Evolutionary conservation across 2,329 filamentous ascomycete species (phyloP).

Genomic region (Daldinia sp.): DNA sequence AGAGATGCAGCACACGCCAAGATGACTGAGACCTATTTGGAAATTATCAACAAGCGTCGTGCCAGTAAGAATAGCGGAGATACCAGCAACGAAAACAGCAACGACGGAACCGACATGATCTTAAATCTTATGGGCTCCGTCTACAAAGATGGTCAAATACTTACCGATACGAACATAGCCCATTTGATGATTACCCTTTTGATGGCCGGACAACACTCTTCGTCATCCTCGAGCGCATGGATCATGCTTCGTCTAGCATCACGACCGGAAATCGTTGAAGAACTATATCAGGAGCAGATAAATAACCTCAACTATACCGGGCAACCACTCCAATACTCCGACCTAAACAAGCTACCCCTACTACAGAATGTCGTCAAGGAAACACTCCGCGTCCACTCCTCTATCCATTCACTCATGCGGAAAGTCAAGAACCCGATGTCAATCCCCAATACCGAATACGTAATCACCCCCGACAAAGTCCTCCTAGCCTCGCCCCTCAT

Average conservation of each 20-base stretch:
- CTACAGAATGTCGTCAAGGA: constrained; percentile 66
- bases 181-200: constrained; percentile 89
- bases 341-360: constrained; percentile 3
- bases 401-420: constrained; percentile 80
- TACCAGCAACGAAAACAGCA: constrained; percentile 61
- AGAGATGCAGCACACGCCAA: constrained; percentile 77
- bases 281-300: constrained; percentile 76
- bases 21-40: constrained; percentile 56
- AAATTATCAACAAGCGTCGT: constrained; percentile 1
- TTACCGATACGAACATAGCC: constrained; percentile 81
- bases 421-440: constrained; percentile 76
- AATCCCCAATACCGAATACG: constrained; percentile 67
- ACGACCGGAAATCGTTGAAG: constrained; percentile 75
- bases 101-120: constrained; percentile 80
- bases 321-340: constrained; percentile 4
- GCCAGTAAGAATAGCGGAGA: constrained; percentile 60
- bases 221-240: constrained; percentile 81
- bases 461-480: constrained; percentile 65
- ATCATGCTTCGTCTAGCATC: constrained; percentile 80
- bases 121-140: constrained; percentile 80
- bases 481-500: constrained; percentile 58
- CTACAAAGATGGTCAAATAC: constrained; percentile 77
- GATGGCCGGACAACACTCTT: constrained; percentile 87
- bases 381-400: constrained; percentile 76
- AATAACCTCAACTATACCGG: constrained; percentile 25